Percentiles rank a stretch among this genome's conserved stretches.
These are phyloP conservation scores for Aureobasidium sp. DNA, from an alignment of 2,329 filamentous ascomycete species.

Conservation along the genomic window DNA sequence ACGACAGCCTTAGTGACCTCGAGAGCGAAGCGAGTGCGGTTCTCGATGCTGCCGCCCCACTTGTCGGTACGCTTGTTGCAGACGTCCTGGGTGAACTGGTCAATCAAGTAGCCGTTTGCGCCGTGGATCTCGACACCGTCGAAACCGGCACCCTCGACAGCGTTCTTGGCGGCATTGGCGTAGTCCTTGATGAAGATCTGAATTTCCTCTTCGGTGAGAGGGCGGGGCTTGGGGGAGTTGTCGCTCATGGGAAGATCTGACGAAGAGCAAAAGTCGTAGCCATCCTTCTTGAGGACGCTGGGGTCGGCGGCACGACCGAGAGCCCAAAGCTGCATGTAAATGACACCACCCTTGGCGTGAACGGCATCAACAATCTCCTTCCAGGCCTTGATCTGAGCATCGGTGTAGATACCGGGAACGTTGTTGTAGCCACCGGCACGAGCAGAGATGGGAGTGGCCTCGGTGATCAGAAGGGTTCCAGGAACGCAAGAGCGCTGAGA, in stretches of 20 bases:
- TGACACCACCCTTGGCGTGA: slow-evolving; percentile 54
- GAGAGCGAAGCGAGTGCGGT: slow-evolving; percentile 45
- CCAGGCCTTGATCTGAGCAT: slow-evolving; percentile 55
- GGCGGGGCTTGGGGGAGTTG: slow-evolving; percentile 28
- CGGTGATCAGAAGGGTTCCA: slow-evolving; percentile 53
- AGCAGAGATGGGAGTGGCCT: slow-evolving; percentile 48
- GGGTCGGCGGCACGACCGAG: slow-evolving; percentile 50
- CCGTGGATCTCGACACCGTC: slow-evolving; percentile 54
- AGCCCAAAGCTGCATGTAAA: slow-evolving; percentile 57
- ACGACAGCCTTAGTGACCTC: slow-evolving; percentile 48
- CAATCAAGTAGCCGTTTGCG: slow-evolving; percentile 50
- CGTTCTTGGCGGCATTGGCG: slow-evolving; percentile 39
- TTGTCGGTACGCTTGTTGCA: slow-evolving; percentile 48
- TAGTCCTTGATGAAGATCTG: slow-evolving; percentile 32
- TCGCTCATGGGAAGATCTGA: slow-evolving; percentile 30
- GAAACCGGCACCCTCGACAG: slow-evolving; percentile 45
- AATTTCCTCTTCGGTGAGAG: slow-evolving; percentile 36
- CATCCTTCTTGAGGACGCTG: slow-evolving; percentile 30
- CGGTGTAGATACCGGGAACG: slow-evolving; percentile 52
- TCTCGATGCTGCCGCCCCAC: slow-evolving; percentile 44
- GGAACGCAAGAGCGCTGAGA: slow-evolving; percentile 27
- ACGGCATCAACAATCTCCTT: slow-evolving; percentile 54
- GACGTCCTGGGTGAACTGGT: slow-evolving; percentile 56
- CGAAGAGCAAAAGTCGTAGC: slow-evolving; percentile 25
- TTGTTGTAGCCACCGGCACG: slow-evolving; percentile 44